Evolutionary conservation across 805 yeast species (phyloP).

Genomic region (Pichia nakasei): DNA sequence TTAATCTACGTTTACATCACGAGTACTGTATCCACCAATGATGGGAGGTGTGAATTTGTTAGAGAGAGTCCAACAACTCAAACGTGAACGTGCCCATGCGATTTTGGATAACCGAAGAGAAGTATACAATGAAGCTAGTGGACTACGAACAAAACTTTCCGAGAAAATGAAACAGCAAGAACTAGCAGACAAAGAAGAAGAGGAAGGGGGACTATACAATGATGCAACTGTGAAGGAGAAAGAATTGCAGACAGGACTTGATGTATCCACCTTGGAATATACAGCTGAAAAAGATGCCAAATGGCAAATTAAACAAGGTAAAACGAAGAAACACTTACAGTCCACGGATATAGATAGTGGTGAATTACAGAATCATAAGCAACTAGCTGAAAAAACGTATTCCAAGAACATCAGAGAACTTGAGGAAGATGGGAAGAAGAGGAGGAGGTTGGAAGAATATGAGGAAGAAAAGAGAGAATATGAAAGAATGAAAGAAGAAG

Average conservation of each 20-base stretch:
- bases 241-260: constrained; percentile 29
- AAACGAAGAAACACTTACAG: constrained; percentile 26
- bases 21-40: too few species aligned
- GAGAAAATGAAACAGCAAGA: neutral
- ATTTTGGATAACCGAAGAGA: constrained; percentile 8
- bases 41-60: neutral
- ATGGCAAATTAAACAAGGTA: constrained; percentile 31
- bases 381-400: constrained; percentile 55
- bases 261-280: constrained; percentile 34
- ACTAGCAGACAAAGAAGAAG: neutral
- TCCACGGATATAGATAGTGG: constrained; percentile 17
- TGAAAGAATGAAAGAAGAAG: constrained; percentile 15
- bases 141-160: neutral
- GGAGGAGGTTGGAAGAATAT: constrained; percentile 31
- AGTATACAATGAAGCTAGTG: constrained; percentile 10
- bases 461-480: constrained; percentile 27
- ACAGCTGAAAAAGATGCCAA: constrained; percentile 56
- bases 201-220: neutral
- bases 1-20: too few species aligned
- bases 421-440: constrained; percentile 10
- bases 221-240: neutral
- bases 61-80: constrained; percentile 4
- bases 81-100: constrained; percentile 1
- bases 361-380: constrained; percentile 41
- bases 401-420: constrained; percentile 39